Conservation (phyloP, 225 moss, liverwort and hornwort genomes). For the Climacium dendroides region DNA sequence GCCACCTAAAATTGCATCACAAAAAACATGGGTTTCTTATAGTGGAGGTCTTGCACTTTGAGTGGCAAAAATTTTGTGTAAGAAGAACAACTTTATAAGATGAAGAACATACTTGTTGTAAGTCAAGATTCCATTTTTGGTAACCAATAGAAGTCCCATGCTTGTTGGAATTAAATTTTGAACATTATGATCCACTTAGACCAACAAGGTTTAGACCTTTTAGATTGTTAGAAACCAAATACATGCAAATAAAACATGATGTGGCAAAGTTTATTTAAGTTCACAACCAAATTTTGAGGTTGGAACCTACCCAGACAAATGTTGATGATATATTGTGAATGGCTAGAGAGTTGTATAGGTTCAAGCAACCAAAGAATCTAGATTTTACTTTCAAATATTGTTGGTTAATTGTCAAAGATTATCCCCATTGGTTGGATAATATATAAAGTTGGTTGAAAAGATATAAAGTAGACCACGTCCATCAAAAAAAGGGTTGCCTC, state of each 20-base stretch:
- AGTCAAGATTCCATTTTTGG: background rate
- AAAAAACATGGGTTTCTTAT: too few species aligned
- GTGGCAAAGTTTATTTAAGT: background rate
- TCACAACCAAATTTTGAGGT: background rate
- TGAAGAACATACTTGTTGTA: accelerated
- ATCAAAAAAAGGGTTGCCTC: accelerated
- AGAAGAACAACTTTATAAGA: accelerated
- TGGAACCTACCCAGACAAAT: accelerated
- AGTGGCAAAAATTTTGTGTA: background rate
- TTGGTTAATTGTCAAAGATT: background rate
- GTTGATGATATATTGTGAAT: accelerated
- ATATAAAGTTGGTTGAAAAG: background rate
- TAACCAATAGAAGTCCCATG: background rate
- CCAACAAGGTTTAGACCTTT: accelerated
- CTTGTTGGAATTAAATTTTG: background rate
- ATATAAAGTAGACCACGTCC: accelerated
- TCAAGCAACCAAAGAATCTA: accelerated
- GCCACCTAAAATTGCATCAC: too few species aligned
- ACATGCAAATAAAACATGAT: background rate
- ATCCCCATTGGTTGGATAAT: accelerated
- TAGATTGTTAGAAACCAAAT: background rate
- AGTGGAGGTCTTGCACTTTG: accelerated
- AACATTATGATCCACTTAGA: background rate
- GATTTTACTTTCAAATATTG: background rate
- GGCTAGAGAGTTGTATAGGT: background rate